Evolutionary conservation across 257 asterid species (phyloP), one percentile per base, ranked within the genome.

Genomic region (Perilla frutescens): DNA sequence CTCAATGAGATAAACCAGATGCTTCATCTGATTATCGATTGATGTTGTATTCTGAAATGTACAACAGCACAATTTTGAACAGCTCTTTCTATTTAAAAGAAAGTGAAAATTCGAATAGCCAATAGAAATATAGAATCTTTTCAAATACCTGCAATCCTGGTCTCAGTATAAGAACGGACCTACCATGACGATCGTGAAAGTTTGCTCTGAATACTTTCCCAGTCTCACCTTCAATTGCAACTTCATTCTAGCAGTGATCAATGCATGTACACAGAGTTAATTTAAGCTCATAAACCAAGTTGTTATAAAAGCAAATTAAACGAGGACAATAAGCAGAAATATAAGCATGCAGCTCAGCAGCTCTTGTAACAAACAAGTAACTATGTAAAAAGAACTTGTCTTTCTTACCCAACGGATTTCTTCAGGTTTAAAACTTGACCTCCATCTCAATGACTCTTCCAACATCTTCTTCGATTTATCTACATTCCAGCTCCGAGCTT

Each of bases 341-440:
- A 61, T 54, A 48, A 57, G 58, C 48, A 5, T 58, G 14, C 3
- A 71, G 56, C 55, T 41, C 65, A 44, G 14, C 3, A 71, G 56
- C 55, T 41, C 65, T 20, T 32, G 63, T 11, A 58, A 69, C 36
- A 7, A 60, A 15, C 26, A 32, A 55, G 54, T 62, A 26, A 56
- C 60, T 43, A 56, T 6, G 72, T 4, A 20, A 39, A 31, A 50
- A 44, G 68, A 54, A 51, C 37, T 5, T 37, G 4, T 14, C 65
- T 58, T 55, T 49, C 72, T 83, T 84, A 94, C 99, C 99, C 99
- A 94, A 80, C 93, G 96, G 70, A 94, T 91, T 78, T 94, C 99
- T 85, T 91, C 97, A 51, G 99, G 99, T 80, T 91, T 90, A 69
- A 54, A 94, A 68, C 80, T 79, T 41, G 93, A 73, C 75, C 99